Percentiles rank a stretch among this genome's conserved stretches.
These are phyloP conservation scores for Solanum corneliomulleri DNA, from an alignment of 257 asterid genomes.

Conservation along the genomic window DNA sequence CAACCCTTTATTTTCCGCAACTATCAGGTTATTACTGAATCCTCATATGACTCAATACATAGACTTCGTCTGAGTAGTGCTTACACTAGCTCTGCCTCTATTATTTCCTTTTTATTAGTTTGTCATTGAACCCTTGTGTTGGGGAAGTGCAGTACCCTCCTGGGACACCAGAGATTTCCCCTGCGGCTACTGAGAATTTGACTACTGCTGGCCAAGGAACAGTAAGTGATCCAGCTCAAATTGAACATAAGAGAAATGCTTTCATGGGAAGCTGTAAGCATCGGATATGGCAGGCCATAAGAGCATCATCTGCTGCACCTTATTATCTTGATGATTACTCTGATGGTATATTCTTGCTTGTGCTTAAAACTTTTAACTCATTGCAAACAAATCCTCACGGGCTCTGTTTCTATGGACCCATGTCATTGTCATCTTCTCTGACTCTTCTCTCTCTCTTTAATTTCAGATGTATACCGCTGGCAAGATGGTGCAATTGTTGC, in stretches of 20 bases:
- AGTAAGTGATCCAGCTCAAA: slow-evolving; percentile 62
- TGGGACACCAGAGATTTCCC: slow-evolving; percentile 88
- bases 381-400: slow-evolving; percentile 1
- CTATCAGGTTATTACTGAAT: slow-evolving; percentile 60
- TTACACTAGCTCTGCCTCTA: neutral
- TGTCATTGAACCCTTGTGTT: neutral
- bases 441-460: slow-evolving; percentile 1
- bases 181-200: slow-evolving; percentile 55
- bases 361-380: neutral
- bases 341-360: slow-evolving; percentile 51
- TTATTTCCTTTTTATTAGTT: slow-evolving; percentile 1
- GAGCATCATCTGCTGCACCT: slow-evolving; percentile 99
- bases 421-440: slow-evolving; percentile 8
- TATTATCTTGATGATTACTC: slow-evolving; percentile 97
- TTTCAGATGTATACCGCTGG: slow-evolving; percentile 76
- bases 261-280: slow-evolving; percentile 97
- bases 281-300: slow-evolving; percentile 91
- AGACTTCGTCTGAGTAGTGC: neutral
- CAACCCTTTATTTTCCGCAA: slow-evolving; percentile 98
- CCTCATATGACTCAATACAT: neutral
- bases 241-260: slow-evolving; percentile 73
- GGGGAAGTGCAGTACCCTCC: slow-evolving; percentile 72
- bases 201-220: slow-evolving; percentile 49
- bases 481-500: slow-evolving; percentile 99
- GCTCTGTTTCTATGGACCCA: neutral